A percentile compares a stretch with the other conserved stretches of the same genome.
Evolutionary conservation across 176 grass and related monocot species (phyloP).

Genomic region (Thalia dealbata): DNA sequence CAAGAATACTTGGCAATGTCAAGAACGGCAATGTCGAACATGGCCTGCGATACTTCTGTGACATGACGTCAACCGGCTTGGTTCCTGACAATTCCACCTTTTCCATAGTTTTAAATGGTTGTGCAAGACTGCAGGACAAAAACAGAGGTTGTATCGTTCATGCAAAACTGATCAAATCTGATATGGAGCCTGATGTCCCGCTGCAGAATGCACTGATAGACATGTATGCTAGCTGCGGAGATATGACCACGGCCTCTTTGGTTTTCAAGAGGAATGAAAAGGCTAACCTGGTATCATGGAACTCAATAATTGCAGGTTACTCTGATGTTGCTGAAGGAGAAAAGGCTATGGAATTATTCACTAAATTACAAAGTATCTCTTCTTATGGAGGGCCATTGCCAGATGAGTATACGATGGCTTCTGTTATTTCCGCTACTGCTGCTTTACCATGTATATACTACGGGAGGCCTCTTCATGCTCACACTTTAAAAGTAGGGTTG

Average conservation of each 20-base stretch:
- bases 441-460: constrained; percentile 43
- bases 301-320: constrained; percentile 70
- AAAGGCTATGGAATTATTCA: constrained; percentile 47
- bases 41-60: constrained; percentile 32
- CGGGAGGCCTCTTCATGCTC: constrained; percentile 59
- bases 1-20: constrained; percentile 58
- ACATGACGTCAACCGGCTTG: constrained; percentile 34
- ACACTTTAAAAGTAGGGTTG: constrained; percentile 44
- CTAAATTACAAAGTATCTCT: constrained; percentile 25
- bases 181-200: constrained; percentile 46
- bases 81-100: constrained; percentile 39
- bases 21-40: constrained; percentile 31
- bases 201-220: constrained; percentile 61
- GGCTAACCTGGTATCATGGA: constrained; percentile 74
- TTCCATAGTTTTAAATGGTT: constrained; percentile 47
- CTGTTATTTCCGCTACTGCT: constrained; percentile 50
- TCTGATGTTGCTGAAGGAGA: constrained; percentile 35
- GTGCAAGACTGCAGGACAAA: constrained; percentile 20
- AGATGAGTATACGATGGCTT: constrained; percentile 71
- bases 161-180: constrained; percentile 56
- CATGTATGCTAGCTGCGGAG: constrained; percentile 60
- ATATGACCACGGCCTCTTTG: constrained; percentile 32
- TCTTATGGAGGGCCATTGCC: constrained; percentile 22
- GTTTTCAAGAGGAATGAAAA: constrained; percentile 53
- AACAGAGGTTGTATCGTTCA: constrained; percentile 44